Base-by-base conservation (phyloP, 2,329 filamentous ascomycete genomes). In the Fusarium subtropicale region DNA sequence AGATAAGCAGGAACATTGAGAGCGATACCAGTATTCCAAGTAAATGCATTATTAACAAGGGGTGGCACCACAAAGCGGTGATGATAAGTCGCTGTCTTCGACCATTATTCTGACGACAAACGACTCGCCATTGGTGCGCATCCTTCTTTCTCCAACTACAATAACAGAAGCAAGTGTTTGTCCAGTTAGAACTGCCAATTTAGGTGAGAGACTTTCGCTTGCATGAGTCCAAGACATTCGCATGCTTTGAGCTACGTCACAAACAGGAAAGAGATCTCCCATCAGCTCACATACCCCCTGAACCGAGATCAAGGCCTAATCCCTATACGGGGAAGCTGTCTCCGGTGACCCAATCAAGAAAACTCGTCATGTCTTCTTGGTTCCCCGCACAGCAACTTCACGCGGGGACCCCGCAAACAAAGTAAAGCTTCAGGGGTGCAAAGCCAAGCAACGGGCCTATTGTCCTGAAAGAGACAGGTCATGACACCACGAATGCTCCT, bases 341-440 rank as follows among this genome's bases (percentile, higher is more conserved):
- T 65, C 62, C 62, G 62, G 46, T 16, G 0, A 30, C 62, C 42
- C 36, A 65, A 65, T 65, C 54, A 60, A 66, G 55, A 34, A 48
- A 48, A 30, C 10, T 41, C 39, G 28, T 12, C 20, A 24, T 15
- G 31, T 34, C 7, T 16, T 33, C 31, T 66, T 18, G 13, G 36
- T n/a, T 41, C 62, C 61, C 62, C 63, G 39, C 62, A 61, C 58
- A 56, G 15, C 39, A 39, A 33, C 33, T 45, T 38, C 30, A 51
- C 34, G 63, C 62, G 63, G 63, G 62, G 62, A 56, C 63, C 63
- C 63, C 62, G 64, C 56, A 66, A 59, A 47, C 38, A 38, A 20
- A 39, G 24, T 41, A 46, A 41, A 15, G 48, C 24, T 22, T 5
- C 44, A n/a, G 30, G 52, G 52, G 46, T 44, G 13, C 7, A 39